Conservation (phyloP, 768 basidiomycete genomes). For the Lactifluus hygrophoroides region DNA sequence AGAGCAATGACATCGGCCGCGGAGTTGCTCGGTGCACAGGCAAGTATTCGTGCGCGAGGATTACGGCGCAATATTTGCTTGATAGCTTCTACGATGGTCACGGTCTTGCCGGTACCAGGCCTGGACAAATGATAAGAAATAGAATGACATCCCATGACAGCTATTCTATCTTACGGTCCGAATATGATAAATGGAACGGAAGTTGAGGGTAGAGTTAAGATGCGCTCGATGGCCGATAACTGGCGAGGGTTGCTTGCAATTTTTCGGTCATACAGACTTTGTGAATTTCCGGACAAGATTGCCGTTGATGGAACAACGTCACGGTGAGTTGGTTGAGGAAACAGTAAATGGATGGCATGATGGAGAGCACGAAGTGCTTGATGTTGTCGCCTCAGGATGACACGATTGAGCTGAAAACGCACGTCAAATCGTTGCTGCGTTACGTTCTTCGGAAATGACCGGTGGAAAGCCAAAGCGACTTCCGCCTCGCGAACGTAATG, state of each 20-base stretch:
- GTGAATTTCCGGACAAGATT: background rate
- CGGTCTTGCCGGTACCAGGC: conserved; percentile 61
- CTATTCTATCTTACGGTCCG: conserved; percentile 45
- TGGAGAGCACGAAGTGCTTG: background rate
- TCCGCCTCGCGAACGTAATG: background rate
- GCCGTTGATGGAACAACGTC: background rate
- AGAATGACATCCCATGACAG: background rate
- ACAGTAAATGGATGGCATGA: background rate
- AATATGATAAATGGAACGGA: conserved; percentile 50
- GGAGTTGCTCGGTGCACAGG: conserved; percentile 61
- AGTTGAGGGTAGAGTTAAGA: background rate
- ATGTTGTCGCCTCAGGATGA: conserved; percentile 47
- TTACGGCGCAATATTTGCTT: conserved; percentile 40
- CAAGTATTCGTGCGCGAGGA: conserved; percentile 41
- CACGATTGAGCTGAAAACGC: conserved; percentile 45
- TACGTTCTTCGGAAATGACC: background rate
- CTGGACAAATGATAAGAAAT: conserved; percentile 25
- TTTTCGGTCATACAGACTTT: background rate
- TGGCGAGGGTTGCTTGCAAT: conserved; percentile 1
- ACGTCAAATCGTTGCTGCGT: background rate
- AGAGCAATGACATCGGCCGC: conserved; percentile 43
- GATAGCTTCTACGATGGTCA: conserved; percentile 57
- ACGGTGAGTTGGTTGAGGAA: background rate
- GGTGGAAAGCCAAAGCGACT: background rate
- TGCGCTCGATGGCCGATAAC: background rate